Evolutionary conservation across 805 yeast genomes (phyloP), one percentile per base, ranked within the genome.

Genomic region (Kazachstania psychrophila): DNA sequence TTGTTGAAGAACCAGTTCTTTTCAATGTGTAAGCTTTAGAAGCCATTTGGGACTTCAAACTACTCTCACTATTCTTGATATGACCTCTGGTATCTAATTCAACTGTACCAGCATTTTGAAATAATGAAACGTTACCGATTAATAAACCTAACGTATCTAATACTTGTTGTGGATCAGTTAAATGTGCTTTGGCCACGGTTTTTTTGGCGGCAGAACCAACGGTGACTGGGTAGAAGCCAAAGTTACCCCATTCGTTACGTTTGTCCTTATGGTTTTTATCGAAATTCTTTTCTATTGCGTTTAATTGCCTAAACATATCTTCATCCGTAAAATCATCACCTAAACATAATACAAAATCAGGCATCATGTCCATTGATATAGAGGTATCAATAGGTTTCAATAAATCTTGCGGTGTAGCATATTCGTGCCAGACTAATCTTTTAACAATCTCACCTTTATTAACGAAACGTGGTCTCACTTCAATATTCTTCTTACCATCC

Each of bases 311-410:
- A 60, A 92, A 92, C 99, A 92, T 92, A 54, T 92, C 98, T 60
- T 92, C 99, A 60, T 92, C 99, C 0, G 99, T 92, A 28, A 79
- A 70, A 58, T 92, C 99, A 60, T 92, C 99, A 35, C 99, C 99
- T 30, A 86, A 62, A 63, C 97, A 92, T 37, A 89, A 61, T 28
- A 83, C 74, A 54, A 92, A 89, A 51, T 85, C 95, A 0, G 96
- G 92, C 36, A 75, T 64, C 35, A 72, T 68, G 1, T 68, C 70
- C 12, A 57, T 56, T 14, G 56, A 51, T 25, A 62, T 43, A 10
- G 54, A 46, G 26, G 61, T 54, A 23, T 65, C 65, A 15, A 47
- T 42, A 4, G 45, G 44, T 11, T 57, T 60, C 3, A 55, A 55
- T 31, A 62, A 61, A 28, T 64, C 64, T 50, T 73, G 79, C 40